phyloP scores from a whole-genome alignment of 2,329 filamentous ascomycete species.

The Didymella lethalis region DNA sequence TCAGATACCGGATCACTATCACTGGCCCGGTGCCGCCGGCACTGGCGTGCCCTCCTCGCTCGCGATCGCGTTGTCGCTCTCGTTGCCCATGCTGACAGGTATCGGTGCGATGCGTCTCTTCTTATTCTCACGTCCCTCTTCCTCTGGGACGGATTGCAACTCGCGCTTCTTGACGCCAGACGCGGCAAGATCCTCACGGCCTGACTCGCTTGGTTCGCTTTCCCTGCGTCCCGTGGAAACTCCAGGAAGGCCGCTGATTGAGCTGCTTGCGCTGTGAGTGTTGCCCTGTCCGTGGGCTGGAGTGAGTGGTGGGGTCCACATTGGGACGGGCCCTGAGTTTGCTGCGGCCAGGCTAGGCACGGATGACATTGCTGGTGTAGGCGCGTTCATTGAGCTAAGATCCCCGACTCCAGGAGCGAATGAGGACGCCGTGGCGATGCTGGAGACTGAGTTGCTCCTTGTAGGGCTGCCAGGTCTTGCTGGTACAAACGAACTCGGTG shows the following conservation, averaged over 20 bases:
- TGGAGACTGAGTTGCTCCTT: constrained; percentile 85
- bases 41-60: constrained; percentile 43
- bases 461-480: constrained; percentile 77
- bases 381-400: constrained; percentile 69
- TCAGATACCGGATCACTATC: background rate
- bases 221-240: constrained; percentile 33
- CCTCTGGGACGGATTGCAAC: constrained; percentile 48
- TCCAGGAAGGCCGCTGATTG: constrained; percentile 58
- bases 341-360: constrained; percentile 79
- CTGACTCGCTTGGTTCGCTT: constrained; percentile 49
- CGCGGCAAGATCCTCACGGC: constrained; percentile 40
- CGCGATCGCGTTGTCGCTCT: constrained; percentile 38
- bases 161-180: constrained; percentile 48
- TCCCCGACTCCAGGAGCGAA: constrained; percentile 50
- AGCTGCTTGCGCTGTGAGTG: constrained; percentile 63
- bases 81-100: constrained; percentile 44
- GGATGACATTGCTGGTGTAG: constrained; percentile 77
- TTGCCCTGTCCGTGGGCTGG: constrained; percentile 61
- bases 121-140: constrained; percentile 51
- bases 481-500: constrained; percentile 64
- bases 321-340: constrained; percentile 70
- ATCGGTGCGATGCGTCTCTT: constrained; percentile 57
- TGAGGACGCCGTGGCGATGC: constrained; percentile 72
- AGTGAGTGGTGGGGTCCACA: constrained; percentile 91
- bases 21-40: constrained; percentile 2